Base-by-base conservation (phyloP, 2,329 filamentous ascomycete genomes). In the Colletotrichum melonis region DNA sequence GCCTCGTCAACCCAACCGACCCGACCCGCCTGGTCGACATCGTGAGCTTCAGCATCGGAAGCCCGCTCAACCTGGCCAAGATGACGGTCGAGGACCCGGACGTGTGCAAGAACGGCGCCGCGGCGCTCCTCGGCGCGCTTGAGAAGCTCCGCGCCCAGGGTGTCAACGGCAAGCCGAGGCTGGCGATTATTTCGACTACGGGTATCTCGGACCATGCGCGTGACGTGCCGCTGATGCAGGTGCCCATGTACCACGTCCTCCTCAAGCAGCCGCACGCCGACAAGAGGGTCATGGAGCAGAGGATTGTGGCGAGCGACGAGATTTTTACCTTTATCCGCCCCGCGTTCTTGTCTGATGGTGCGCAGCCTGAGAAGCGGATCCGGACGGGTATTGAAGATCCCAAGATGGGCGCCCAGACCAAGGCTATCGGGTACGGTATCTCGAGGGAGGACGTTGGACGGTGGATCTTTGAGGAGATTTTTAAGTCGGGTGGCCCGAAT, bases 201-300 rank as follows among this genome's bases (percentile, higher is more conserved):
- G 86, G 86, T 24, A 80, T 86, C 55, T 81, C 78, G 0, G 69
- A 76, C 2, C 76, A 77, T 49, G 81, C 79, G 1, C 77, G 83
- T 1, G 87, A 88, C 73, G 78, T 86, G 52, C 87, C 88, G 1
- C 58, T 87, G 5, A 69, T 81, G 0, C 78, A 86, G 74, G 56
- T 80, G 3, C 86, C 86, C 0, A 72, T 89, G 11, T 89, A 89
- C 76, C 78, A 82, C 9, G 74, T 80, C 62, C 66, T 85, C 49
- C 78, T 89, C 4, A 76, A 76, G 49, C 80, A 80, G 32, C 84
- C 87, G 12, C 87, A 88, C 76, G 77, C 67, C 11, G 88, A 89
- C 75, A 90, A 89, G 80, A 78, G 77, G 62, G 80, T 77, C 28
- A 87, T 88, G 85, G 87, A 89, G 78, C 60, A 76, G 32, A 54